Base-by-base conservation (phyloP, 1,284 basidiomycete species). In the Hemileia vastatrix region DNA sequence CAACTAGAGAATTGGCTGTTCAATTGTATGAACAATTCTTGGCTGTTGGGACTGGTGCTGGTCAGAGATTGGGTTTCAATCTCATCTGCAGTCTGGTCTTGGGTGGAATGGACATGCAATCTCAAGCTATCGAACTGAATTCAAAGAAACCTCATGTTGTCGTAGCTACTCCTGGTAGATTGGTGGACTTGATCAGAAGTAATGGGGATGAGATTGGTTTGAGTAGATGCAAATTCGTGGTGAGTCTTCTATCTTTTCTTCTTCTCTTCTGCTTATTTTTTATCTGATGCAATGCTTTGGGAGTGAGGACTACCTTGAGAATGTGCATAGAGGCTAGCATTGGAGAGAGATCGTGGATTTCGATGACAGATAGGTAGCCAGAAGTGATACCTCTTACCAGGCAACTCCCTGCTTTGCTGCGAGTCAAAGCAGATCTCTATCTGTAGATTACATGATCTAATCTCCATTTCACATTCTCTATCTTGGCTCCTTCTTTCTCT, bases 41-140 rank as follows among this genome's bases (percentile, higher is more conserved):
- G 1, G 93, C 92, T 0, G 81, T 98, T 1, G 94, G 93, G 21
- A 81, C 83, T 24, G 81, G 89, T 1, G 77, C 94, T 54, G n/a
- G n/a, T n/a, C n/a, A n/a, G n/a, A n/a, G n/a, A n/a, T n/a, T n/a
- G n/a, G n/a, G n/a, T n/a, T n/a, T n/a, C n/a, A 90, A 86, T 69
- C 77, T 91, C 56, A 84, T 83, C 24, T 95, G 91, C 15, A 83
- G 86, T 5, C 88, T 96, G 1, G 81, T 97, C 19, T 90, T 98
- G 2, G 94, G 94, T 8, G 94, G 94, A 2, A 92, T 98, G 90
- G 95, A 98, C 72, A 95, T 95, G 87, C 90, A 96, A 80, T 77
- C 84, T 4, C 94, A 98, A 75, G 90, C 94, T 0, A 80, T 89
- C 33, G 90, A 94, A 72, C 83, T 98, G 3, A 82, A 82, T 2